phyloP scores from a whole-genome alignment of 2,329 filamentous ascomycete genomes.

The Spiromastix sp. region DNA sequence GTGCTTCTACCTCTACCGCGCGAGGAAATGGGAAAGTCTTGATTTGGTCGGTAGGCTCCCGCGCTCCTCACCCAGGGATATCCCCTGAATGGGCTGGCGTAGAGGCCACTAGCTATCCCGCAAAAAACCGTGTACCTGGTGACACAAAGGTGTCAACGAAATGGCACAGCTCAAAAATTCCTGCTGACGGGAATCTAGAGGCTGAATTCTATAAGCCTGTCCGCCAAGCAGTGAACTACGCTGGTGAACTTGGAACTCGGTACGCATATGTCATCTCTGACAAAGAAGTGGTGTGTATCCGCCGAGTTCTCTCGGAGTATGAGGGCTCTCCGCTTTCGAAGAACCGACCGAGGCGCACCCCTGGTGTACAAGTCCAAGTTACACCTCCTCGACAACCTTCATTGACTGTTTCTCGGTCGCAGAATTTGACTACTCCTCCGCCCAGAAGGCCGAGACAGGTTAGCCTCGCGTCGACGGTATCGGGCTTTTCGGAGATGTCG shows the following conservation, averaged over 20 bases:
- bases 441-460: too few relatives aligned
- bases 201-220: constrained; percentile 4
- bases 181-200: too few relatives aligned
- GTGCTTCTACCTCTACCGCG: not conserved
- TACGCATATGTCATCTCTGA: constrained; percentile 7
- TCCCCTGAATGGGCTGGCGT: not conserved
- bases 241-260: constrained; percentile 1
- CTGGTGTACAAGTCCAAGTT: too few relatives aligned
- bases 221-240: constrained; percentile 5
- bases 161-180: constrained; percentile 1
- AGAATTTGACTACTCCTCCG: too few relatives aligned
- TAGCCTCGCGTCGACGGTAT: too few relatives aligned
- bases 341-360: not conserved
- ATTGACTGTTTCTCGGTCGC: too few relatives aligned
- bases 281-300: constrained; percentile 3
- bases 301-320: not conserved
- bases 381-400: too few relatives aligned
- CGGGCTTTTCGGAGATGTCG: not conserved
- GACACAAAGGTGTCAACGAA: constrained; percentile 2
- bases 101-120: not conserved
- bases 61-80: not conserved
- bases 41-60: not conserved
- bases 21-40: too few relatives aligned
- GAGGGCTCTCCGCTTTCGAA: not conserved
- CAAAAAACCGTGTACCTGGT: not conserved